phyloP scores from a whole-genome alignment of 805 yeast genomes.

The Priceomyces castillae region DNA sequence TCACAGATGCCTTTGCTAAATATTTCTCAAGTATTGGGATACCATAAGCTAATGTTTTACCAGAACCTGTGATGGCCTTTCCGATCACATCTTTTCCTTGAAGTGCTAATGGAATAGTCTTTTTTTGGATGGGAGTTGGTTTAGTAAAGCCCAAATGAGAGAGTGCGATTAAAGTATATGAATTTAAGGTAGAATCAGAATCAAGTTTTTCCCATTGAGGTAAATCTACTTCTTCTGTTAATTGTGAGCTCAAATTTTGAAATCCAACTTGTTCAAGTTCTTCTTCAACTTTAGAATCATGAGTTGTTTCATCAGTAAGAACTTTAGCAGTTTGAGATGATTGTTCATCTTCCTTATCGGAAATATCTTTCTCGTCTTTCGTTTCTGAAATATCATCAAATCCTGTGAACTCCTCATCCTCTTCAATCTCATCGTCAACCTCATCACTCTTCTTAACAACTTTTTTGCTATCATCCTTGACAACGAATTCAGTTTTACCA shows the following conservation, averaged over 20 bases:
- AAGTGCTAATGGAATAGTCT: conserved; percentile 70
- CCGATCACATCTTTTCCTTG: conserved; percentile 84
- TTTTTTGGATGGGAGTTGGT: conserved; percentile 85
- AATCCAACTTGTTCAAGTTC: conserved; percentile 23
- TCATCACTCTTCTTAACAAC: conserved; percentile 17
- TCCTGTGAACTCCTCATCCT: conserved; percentile 16
- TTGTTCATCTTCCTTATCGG: too few relatives aligned
- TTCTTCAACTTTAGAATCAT: background rate
- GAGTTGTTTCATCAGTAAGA: background rate
- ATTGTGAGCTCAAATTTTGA: conserved; percentile 22
- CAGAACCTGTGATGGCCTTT: conserved; percentile 96
- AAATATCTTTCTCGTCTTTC: background rate
- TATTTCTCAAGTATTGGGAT: conserved; percentile 81
- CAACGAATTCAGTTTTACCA: conserved; percentile 60
- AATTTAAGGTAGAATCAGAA: conserved; percentile 44
- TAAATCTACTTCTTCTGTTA: conserved; percentile 37
- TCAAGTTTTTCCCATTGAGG: conserved; percentile 61
- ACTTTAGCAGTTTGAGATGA: background rate
- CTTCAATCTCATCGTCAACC: conserved; percentile 11
- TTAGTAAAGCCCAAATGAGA: conserved; percentile 51
- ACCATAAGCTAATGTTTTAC: conserved; percentile 95
- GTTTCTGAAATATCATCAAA: conserved; percentile 11
- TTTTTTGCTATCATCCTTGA: conserved; percentile 28
- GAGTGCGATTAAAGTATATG: conserved; percentile 62
- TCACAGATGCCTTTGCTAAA: conserved; percentile 23